Percentiles rank a stretch among this genome's conserved stretches.
phyloP scores from a whole-genome alignment of 352 stramenopile genomes.

The Globisporangium middletonii region DNA sequence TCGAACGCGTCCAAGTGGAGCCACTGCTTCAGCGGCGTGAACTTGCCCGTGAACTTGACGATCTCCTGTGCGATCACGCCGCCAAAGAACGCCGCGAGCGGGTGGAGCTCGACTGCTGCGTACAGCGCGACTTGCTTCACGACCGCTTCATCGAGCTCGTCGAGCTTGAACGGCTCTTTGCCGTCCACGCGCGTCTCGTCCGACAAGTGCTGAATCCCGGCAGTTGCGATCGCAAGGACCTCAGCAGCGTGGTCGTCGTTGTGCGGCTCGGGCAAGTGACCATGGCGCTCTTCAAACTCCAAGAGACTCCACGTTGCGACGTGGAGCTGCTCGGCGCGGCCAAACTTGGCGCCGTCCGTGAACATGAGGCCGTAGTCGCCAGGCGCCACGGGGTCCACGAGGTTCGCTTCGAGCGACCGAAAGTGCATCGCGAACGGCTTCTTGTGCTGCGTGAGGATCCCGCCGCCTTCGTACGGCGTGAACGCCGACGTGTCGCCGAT shows the following conservation, averaged over 20 bases:
- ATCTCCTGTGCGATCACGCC: conserved; percentile 80
- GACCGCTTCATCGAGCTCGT: conserved; percentile 68
- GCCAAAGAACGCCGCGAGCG: conserved; percentile 76
- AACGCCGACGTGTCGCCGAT: conserved; percentile 81
- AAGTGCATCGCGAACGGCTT: conserved; percentile 75
- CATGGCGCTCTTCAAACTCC: conserved; percentile 72
- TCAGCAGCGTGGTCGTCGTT: conserved; percentile 56
- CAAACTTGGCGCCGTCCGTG: conserved; percentile 83
- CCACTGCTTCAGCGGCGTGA: conserved; percentile 81
- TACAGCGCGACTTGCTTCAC: conserved; percentile 53
- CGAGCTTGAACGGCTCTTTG: conserved; percentile 51
- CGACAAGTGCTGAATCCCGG: conserved; percentile 60
- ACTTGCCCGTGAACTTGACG: conserved; percentile 88
- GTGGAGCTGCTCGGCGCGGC: conserved; percentile 78
- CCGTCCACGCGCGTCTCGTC: conserved; percentile 38
- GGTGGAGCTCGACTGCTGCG: conserved; percentile 67
- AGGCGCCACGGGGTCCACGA: conserved; percentile 57
- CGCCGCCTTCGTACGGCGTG: conserved; percentile 71
- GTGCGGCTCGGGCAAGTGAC: conserved; percentile 54
- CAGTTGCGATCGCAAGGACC: conserved; percentile 62
- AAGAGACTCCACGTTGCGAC: conserved; percentile 70
- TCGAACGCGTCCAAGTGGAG: conserved; percentile 82
- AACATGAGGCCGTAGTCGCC: conserved; percentile 83
- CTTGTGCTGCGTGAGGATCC: conserved; percentile 80
- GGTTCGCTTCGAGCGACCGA: conserved; percentile 66